Base-by-base conservation (phyloP, 306 rosid genomes). In the Erythrophleum fordii region DNA sequence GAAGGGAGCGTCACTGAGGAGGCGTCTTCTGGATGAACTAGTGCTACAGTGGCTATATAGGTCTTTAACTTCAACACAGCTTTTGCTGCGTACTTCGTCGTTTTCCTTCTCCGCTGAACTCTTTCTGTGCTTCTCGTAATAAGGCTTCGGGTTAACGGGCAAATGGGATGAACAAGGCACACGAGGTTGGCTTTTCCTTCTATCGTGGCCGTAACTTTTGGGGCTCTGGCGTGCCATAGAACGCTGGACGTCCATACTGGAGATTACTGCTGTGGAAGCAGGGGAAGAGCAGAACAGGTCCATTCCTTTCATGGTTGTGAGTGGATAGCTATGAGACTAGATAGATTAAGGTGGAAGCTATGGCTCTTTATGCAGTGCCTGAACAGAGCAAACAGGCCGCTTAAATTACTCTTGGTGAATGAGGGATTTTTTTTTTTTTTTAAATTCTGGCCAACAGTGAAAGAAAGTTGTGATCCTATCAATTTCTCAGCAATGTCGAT, bases 191-290 rank as follows among this genome's bases (percentile, higher is more conserved):
- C 28, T 77, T 67, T 77, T 84, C 25, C 34, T 31, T 31, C 2
- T 6, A 13, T 11, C 10, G 37, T 25, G 66, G 66, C 37, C 18
- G n/a, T 13, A 59, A 34, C 37, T 35, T 77, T 72, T 77, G 64
- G 77, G 81, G 80, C 81, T 80, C 25, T 75, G 77, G 25, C 78
- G 82, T 35, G 69, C 83, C 81, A 70, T 61, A 37, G 88, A 81
- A 75, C 73, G 85, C 10, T 81, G 85, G 45, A 4, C 26, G 23
- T 86, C 79, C 76, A 76, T 35, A 61, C 88, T 72, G 25, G 91
- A 85, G 74, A 87, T 79, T 41, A 89, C 81, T 29, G 92, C 90
- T 45, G 92, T 89, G 72, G 97, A 90, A 72, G 93, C 82, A 52
- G 87, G 70, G 65, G 92, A 89, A 55, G 91, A 56, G 77, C 97